A percentile compares a stretch with the other conserved stretches of the same genome.
Conservation (phyloP, 495 filamentous ascomycete species). For the Aspergillus sclerotiicarbonarius region DNA sequence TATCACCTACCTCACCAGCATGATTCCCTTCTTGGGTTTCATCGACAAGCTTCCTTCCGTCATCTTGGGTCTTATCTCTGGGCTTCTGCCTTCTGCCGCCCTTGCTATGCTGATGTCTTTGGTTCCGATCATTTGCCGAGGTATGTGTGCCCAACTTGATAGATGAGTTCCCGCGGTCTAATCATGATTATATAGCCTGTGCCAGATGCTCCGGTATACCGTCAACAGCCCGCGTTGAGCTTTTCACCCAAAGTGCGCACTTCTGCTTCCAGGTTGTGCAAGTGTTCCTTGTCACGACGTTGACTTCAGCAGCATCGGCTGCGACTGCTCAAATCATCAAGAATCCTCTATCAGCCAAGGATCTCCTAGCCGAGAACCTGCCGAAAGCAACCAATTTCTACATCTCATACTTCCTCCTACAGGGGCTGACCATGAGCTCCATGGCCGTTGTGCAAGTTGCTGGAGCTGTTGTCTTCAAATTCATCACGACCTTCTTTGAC, state of each 20-base stretch:
- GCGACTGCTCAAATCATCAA: constrained; percentile 61
- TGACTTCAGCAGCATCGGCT: constrained; percentile 71
- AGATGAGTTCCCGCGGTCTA: constrained; percentile 9
- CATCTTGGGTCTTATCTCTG: constrained; percentile 75
- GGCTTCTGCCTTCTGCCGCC: constrained; percentile 72
- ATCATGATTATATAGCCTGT: constrained; percentile 45
- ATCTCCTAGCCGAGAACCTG: constrained; percentile 67
- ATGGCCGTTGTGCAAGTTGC: constrained; percentile 69
- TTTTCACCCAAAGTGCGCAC: constrained; percentile 84
- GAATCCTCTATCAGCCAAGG: constrained; percentile 58
- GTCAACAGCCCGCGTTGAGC: constrained; percentile 72
- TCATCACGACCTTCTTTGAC: constrained; percentile 66
- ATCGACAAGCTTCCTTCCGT: constrained; percentile 64
- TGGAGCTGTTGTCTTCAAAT: constrained; percentile 68
- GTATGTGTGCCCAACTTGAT: constrained; percentile 40
- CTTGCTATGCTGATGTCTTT: constrained; percentile 82
- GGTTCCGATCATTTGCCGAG: constrained; percentile 77
- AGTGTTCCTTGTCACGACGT: constrained; percentile 80
- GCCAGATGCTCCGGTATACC: constrained; percentile 75
- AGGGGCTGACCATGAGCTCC: constrained; percentile 73
- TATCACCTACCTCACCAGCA: constrained; percentile 61
- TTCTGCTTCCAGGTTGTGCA: constrained; percentile 92
- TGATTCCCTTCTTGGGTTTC: constrained; percentile 64
- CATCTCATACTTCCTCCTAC: constrained; percentile 86
- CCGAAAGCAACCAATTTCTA: constrained; percentile 87